Conservation (phyloP, 768 basidiomycete species). For the Pleurotus pulmonarius region DNA sequence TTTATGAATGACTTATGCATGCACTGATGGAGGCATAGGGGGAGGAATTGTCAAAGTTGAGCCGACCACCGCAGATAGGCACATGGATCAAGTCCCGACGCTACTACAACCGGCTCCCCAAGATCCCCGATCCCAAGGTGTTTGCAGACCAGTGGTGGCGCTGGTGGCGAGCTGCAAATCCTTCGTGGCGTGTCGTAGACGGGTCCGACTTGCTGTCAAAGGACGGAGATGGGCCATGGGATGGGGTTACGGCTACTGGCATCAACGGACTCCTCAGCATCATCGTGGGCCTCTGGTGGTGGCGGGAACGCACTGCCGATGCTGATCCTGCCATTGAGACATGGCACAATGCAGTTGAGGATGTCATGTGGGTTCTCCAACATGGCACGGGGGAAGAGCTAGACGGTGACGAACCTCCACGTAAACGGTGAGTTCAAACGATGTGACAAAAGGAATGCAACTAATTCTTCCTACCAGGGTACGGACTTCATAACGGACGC, state of each 20-base stretch:
- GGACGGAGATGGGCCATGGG: background rate
- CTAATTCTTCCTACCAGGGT: background rate
- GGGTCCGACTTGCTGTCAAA: background rate
- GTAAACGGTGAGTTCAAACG: background rate
- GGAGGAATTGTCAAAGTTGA: background rate
- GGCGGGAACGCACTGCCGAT: background rate
- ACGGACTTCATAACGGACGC: background rate
- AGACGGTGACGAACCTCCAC: background rate
- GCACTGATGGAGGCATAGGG: background rate
- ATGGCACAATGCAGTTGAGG: background rate
- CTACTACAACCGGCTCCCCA: background rate
- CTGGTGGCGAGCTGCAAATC: background rate
- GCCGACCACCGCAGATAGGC: background rate
- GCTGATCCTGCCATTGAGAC: background rate
- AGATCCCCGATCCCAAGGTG: background rate
- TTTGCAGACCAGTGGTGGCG: background rate
- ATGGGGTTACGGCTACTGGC: background rate
- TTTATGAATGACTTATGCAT: no score
- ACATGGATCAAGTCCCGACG: background rate
- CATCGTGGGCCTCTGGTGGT: background rate
- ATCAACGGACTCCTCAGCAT: background rate
- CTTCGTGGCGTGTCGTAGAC: background rate
- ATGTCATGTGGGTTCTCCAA: background rate
- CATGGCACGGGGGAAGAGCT: background rate
- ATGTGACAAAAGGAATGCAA: background rate